Base-by-base conservation (phyloP, 192 early-diverging fungal species). In the Coemansia sp. region DNA sequence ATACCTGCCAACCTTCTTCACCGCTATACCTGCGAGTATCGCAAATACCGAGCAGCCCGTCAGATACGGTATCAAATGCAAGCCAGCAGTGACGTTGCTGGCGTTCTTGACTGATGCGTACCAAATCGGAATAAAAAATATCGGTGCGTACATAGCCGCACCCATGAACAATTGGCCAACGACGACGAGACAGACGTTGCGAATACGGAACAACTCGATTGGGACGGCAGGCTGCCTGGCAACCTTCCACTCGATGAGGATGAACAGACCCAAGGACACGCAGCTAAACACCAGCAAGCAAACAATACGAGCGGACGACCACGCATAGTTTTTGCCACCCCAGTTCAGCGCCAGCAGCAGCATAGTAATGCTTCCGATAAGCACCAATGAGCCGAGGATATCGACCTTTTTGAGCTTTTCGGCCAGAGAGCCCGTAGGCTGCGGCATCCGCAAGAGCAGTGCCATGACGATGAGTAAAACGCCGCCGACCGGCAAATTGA, bases 401-500 rank as follows among this genome's bases (percentile, higher is more conserved):
- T 90, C 89, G 42, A 90, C 76, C 33, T 75, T 68, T 49, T 69
- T 78, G 6, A 87, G 66, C 64, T 82, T 87, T 9, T 81, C 68
- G n/a, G 19, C 11, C 11, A 72, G 17, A 6, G 76, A 66, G 2
- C 83, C 77, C 21, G 55, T 72, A 3, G 84, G 80, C 28, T 72
- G 64, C 72, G 84, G 86, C 35, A 89, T 85, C 57, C 91, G 82
- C 26, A 93, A 72, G 1, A 93, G 84, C 37, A 91, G 72, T 14
- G 89, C 81, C 30, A 94, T 69, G 33, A 82, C 74, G 6, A 85
- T 74, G 42, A 87, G 67, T 9, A 78, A 77, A 9, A 85, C 59
- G 3, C 88, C 75, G 33, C 87, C 72, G 67, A 94, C 59, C 39
- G 93, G 93, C 7, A 95, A 60, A 76, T 93, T 94, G 77, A 94